phyloP scores from a whole-genome alignment of 352 stramenopile genomes.

The Phytophthora europaea region DNA sequence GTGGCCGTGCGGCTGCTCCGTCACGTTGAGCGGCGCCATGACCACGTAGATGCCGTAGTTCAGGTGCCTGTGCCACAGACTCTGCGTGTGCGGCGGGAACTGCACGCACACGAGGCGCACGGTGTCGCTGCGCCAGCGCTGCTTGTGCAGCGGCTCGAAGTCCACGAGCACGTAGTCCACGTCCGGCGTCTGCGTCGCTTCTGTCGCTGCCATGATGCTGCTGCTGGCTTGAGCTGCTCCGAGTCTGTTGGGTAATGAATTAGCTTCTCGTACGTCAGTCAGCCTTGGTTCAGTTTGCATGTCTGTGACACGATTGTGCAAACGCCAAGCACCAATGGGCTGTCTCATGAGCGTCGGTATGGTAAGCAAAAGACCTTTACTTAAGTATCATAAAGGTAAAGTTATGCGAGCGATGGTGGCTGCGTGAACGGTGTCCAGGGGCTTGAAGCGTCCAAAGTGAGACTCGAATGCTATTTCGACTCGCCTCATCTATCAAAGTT shows the following conservation, averaged over 20 bases:
- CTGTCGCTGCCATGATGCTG: constrained; percentile 10
- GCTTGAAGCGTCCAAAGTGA: no score
- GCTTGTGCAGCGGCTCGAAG: constrained; percentile 52
- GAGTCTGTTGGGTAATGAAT: constrained; percentile 24
- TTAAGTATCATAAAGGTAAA: no score
- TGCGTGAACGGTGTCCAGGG: no score
- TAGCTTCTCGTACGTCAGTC: constrained; percentile 16
- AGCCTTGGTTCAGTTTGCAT: constrained; percentile 25
- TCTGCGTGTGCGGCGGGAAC: constrained; percentile 48
- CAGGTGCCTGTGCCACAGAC: constrained; percentile 59
- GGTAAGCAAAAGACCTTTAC: no score
- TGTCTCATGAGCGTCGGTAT: constrained; percentile 10
- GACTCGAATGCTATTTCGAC: no score
- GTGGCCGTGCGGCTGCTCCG: constrained; percentile 42
- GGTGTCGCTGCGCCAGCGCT: constrained; percentile 50
- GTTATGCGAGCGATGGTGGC: no score
- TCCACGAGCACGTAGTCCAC: constrained; percentile 53
- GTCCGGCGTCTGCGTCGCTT: constrained; percentile 11
- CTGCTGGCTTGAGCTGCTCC: not conserved
- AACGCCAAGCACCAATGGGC: constrained; percentile 11
- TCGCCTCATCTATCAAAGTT: no score
- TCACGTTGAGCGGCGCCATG: constrained; percentile 46
- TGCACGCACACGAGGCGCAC: constrained; percentile 53
- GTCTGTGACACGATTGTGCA: constrained; percentile 31
- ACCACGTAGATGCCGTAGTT: constrained; percentile 64